A percentile compares a stretch with the other conserved stretches of the same genome.
phyloP scores from a whole-genome alignment of 306 rosid species.

The Inga oerstediana region DNA sequence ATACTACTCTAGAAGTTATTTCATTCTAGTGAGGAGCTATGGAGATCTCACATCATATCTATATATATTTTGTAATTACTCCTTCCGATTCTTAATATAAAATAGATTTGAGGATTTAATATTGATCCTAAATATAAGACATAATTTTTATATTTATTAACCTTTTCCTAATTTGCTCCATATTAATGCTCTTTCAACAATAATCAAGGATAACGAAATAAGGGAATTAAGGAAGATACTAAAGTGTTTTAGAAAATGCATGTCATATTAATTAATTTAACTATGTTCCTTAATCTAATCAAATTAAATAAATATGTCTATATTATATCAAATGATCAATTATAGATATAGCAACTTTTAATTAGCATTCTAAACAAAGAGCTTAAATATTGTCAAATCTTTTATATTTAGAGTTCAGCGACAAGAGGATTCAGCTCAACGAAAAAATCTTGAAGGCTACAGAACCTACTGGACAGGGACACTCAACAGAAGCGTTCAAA shows the following conservation, averaged over 20 bases:
- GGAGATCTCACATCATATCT: background rate
- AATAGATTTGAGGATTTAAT: too few relatives aligned
- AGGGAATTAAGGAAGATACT: too few relatives aligned
- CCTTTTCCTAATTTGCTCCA: too few relatives aligned
- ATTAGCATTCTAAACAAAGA: background rate
- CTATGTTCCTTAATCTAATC: too few relatives aligned
- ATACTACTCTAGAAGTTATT: background rate
- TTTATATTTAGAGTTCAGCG: background rate
- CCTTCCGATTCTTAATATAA: too few relatives aligned
- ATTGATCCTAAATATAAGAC: too few relatives aligned
- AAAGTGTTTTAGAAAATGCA: too few relatives aligned
- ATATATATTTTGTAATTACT: background rate
- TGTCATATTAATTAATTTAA: too few relatives aligned
- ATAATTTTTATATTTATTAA: too few relatives aligned
- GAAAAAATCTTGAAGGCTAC: background rate
- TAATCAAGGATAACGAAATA: too few relatives aligned
- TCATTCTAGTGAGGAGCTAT: background rate
- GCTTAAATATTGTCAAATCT: background rate
- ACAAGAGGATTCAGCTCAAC: slow-evolving; percentile 11
- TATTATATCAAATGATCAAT: background rate
- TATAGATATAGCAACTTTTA: background rate
- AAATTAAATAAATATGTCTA: too few relatives aligned
- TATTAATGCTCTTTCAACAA: too few relatives aligned
- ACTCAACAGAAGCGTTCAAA: background rate
- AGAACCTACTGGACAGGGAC: slow-evolving; percentile 4